Percentiles rank a stretch among this genome's conserved stretches.
These are phyloP conservation scores for Pichia gijzeniarum DNA, from an alignment of 805 yeast species.

Conservation along the genomic window DNA sequence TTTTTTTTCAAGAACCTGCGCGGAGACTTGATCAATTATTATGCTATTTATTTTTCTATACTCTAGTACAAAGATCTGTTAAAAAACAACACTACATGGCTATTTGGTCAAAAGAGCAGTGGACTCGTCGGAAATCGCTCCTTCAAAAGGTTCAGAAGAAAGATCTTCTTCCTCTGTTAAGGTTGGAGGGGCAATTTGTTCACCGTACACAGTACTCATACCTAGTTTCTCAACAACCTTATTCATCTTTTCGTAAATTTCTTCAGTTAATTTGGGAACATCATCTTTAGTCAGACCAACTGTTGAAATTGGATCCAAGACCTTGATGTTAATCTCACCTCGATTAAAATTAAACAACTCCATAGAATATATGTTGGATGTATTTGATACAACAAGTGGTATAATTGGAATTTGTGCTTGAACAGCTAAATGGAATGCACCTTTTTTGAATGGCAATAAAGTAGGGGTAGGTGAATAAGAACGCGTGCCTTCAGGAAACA, in stretches of 20 bases:
- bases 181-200: neutral
- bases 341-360: constrained; percentile 57
- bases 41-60: too few species aligned
- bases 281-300: constrained; percentile 64
- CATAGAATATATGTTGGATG: constrained; percentile 63
- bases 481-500: constrained; percentile 98
- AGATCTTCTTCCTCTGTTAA: constrained; percentile 2
- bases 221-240: constrained; percentile 37
- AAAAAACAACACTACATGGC: too few species aligned
- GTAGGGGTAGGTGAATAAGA: constrained; percentile 64
- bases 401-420: constrained; percentile 86
- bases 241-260: constrained; percentile 56
- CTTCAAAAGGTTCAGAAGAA: constrained; percentile 4
- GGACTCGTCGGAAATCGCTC: constrained; percentile 5
- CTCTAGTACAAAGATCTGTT: too few species aligned
- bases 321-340: constrained; percentile 74
- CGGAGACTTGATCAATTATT: too few species aligned
- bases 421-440: constrained; percentile 95
- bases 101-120: constrained; percentile 8
- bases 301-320: constrained; percentile 76
- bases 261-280: constrained; percentile 51
- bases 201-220: constrained; percentile 31
- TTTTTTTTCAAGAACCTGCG: too few species aligned
- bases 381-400: constrained; percentile 84
- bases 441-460: constrained; percentile 87